Conservation (phyloP, 768 basidiomycete species). For the Lactarius akahatsu region DNA sequence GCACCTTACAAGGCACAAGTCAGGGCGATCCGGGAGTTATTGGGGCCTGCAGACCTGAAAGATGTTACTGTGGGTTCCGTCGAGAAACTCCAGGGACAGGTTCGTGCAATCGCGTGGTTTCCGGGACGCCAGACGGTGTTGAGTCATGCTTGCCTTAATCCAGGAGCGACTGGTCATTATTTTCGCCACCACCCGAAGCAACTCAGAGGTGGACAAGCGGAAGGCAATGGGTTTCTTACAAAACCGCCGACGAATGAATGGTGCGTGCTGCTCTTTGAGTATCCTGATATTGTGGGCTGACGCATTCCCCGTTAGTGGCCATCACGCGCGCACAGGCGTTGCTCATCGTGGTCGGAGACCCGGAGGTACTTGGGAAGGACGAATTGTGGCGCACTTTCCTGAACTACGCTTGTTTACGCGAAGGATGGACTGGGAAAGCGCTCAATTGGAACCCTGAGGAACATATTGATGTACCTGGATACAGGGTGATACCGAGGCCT, state of each 20-base stretch:
- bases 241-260: constrained; percentile 42
- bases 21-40: constrained; percentile 34
- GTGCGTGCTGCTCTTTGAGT: constrained; percentile 29
- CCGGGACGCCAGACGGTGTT: not conserved
- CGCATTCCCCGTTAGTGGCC: constrained; percentile 45
- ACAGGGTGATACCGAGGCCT: not conserved
- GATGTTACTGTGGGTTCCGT: constrained; percentile 40
- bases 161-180: constrained; percentile 43
- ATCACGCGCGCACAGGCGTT: constrained; percentile 65
- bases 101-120: constrained; percentile 12
- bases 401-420: constrained; percentile 49
- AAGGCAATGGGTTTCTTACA: constrained; percentile 39
- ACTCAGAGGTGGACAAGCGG: constrained; percentile 31
- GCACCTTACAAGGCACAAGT: constrained; percentile 43
- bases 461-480: not conserved
- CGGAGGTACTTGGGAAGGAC: constrained; percentile 55
- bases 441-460: constrained; percentile 39
- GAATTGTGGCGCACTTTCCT: constrained; percentile 60
- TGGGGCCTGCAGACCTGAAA: constrained; percentile 27
- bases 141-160: not conserved
- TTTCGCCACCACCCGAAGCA: constrained; percentile 41
- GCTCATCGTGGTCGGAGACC: constrained; percentile 62
- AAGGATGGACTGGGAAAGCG: constrained; percentile 53
- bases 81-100: constrained; percentile 46
- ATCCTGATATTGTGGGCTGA: not conserved